Conservation (phyloP, 148 eudicot genomes). For the Spergularia marina region DNA sequence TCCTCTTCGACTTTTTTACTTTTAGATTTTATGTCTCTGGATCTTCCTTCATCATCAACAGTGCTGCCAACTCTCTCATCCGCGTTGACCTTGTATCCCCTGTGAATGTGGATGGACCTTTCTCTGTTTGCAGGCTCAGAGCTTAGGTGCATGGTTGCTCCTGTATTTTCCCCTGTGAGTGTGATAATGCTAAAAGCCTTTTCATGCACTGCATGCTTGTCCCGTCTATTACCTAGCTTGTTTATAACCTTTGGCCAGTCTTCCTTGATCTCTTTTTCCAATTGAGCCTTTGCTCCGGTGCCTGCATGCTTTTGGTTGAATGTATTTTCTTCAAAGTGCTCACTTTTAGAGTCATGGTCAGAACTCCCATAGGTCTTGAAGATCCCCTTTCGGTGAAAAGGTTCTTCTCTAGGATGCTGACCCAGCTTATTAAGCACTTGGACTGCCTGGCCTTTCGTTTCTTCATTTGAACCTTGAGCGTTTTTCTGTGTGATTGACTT, state of each 20-base stretch:
- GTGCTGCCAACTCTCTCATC: slow-evolving; percentile 36
- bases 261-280: slow-evolving; percentile 44
- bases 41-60: slow-evolving; percentile 47
- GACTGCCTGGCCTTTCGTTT: slow-evolving; percentile 15
- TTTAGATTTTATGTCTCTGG: slow-evolving; percentile 24
- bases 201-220: slow-evolving; percentile 34
- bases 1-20: slow-evolving; percentile 36
- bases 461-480: slow-evolving; percentile 2
- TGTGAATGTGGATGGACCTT: slow-evolving; percentile 48
- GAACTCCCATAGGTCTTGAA: slow-evolving; percentile 5
- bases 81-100: slow-evolving; percentile 56
- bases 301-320: slow-evolving; percentile 23
- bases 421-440: not conserved
- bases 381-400: slow-evolving; percentile 26
- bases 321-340: slow-evolving; percentile 4
- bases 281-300: slow-evolving; percentile 29
- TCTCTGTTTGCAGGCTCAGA: slow-evolving; percentile 39
- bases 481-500: slow-evolving; percentile 2
- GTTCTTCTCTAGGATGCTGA: slow-evolving; percentile 17
- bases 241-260: slow-evolving; percentile 42
- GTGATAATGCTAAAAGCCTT: slow-evolving; percentile 48
- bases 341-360: slow-evolving; percentile 9
- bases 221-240: slow-evolving; percentile 34
- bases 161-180: slow-evolving; percentile 77
- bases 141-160: slow-evolving; percentile 66